Evolutionary conservation across 2,329 filamentous ascomycete genomes (phyloP), one percentile per base, ranked within the genome.

Genomic region (Cordyceps tenuipes): DNA sequence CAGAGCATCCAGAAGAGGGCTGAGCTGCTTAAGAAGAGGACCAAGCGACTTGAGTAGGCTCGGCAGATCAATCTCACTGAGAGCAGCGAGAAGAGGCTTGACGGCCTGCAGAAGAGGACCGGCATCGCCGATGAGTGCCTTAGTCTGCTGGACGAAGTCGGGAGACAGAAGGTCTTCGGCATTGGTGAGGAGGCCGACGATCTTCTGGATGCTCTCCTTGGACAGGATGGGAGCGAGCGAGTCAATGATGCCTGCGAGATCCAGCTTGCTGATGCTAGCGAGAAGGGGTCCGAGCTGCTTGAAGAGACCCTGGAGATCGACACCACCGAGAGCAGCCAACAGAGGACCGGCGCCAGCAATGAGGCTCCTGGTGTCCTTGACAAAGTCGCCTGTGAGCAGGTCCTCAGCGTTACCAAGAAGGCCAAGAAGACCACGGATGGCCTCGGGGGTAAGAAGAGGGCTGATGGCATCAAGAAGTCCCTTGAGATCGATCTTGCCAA

Each of bases 71-170:
- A 60, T 53, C 44, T 60, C 36, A 13, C 43, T 3, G 7, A 60
- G 50, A 36, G 50, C 50, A 69, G 82, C 17, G 77, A 82, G 66
- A 70, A 76, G 17, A 73, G 78, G 62, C 67, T 81, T 19, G 64
- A 71, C 60, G n/a, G 41, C 50, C 6, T 60, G 26, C 49, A 60
- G 50, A 19, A 60, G 50, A 34, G 57, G 59, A 36, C 52, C 59
- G 5, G 59, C 52, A 8, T 57, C 29, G 59, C 60, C 49, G 50
- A 61, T 53, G 61, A 64, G 48, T 26, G 62, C 26, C 56, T 64
- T 59, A 60, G 62, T 54, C 39, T 60, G 49, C 47, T 41, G 36
- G 44, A 60, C 57, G 49, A 60, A 60, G 49, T 53, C 43, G 43
- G 57, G 19, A 26, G 50, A 52, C 39, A 60, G 29, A 15, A 59